Percentiles rank a stretch among this genome's conserved stretches.
Evolutionary conservation across 1,139 yeast genomes (phyloP).

Genomic region (Geotrichum aggregatum): DNA sequence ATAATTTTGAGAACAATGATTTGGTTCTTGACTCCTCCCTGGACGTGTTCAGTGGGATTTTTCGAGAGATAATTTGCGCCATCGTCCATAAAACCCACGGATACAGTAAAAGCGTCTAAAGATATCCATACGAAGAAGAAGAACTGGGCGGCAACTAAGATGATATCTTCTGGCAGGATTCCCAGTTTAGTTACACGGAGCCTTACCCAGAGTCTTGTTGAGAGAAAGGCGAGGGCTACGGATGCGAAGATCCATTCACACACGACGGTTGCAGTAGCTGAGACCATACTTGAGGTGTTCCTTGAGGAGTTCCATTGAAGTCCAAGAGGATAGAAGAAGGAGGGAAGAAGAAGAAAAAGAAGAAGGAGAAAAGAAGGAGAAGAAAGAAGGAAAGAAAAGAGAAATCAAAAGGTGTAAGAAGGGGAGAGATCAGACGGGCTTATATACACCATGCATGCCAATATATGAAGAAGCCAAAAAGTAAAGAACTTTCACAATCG

Average conservation of each 20-base stretch:
- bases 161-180: conserved; percentile 32
- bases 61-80: conserved; percentile 29
- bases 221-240: conserved; percentile 25
- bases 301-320: neutral
- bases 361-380: neutral
- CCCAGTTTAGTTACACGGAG: conserved; percentile 28
- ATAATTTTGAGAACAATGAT: conserved; percentile 30
- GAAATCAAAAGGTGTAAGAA: no score
- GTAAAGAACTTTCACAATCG: neutral
- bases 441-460: no score
- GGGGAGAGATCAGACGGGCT: neutral
- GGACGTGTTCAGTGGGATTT: conserved; percentile 25
- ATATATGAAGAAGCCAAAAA: conserved; percentile 1
- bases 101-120: conserved; percentile 29
- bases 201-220: conserved; percentile 31
- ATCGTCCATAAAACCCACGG: conserved; percentile 33
- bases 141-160: conserved; percentile 30
- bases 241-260: conserved; percentile 32
- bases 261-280: conserved; percentile 15
- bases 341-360: neutral
- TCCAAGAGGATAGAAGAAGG: neutral
- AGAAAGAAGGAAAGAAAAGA: conserved; percentile 1
- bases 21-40: conserved; percentile 25
- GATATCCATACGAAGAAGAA: conserved; percentile 34
- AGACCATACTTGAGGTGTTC: conserved; percentile 3